These are phyloP conservation scores for Trichoderma endophyticum DNA, from an alignment of 2,329 filamentous ascomycete species.

Conservation along the genomic window DNA sequence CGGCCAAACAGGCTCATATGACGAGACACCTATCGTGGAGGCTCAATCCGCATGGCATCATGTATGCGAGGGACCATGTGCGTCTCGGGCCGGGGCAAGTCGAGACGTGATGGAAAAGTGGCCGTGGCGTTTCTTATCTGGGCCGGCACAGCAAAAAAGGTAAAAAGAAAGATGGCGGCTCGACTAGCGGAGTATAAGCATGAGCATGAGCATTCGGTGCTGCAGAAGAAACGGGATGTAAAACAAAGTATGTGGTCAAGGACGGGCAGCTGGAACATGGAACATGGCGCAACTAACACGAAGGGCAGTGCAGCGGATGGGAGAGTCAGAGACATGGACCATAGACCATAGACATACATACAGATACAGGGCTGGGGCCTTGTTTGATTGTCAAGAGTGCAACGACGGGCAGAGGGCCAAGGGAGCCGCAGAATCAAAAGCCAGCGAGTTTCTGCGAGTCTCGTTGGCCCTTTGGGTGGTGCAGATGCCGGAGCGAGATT, in stretches of 20 bases:
- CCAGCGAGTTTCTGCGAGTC: conserved; percentile 8
- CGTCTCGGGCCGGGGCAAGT: conserved; percentile 12
- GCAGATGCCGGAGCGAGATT: conserved; percentile 27
- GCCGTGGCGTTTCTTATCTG: background rate
- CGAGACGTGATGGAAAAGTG: conserved; percentile 11
- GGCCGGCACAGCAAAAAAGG: background rate
- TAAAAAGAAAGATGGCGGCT: background rate
- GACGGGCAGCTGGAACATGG: conserved; percentile 3
- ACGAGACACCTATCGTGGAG: conserved; percentile 20
- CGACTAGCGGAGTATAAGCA: background rate
- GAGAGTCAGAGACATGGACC: background rate
- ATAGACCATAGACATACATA: conserved; percentile 7
- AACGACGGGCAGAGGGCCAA: background rate
- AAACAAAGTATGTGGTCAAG: background rate
- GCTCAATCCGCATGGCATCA: conserved; percentile 25
- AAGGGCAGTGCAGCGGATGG: conserved; percentile 8
- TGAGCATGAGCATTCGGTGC: background rate
- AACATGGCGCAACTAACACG: conserved; percentile 18
- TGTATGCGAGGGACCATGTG: conserved; percentile 6
- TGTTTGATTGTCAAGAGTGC: background rate
- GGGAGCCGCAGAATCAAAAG: conserved; percentile 9
- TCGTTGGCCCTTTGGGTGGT: conserved; percentile 12
- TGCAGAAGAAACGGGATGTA: background rate
- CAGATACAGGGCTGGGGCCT: background rate
- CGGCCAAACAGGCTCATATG: conserved; percentile 14